Conservation (phyloP, 2,329 filamentous ascomycete genomes). For the Stachybotrys chartarum region DNA sequence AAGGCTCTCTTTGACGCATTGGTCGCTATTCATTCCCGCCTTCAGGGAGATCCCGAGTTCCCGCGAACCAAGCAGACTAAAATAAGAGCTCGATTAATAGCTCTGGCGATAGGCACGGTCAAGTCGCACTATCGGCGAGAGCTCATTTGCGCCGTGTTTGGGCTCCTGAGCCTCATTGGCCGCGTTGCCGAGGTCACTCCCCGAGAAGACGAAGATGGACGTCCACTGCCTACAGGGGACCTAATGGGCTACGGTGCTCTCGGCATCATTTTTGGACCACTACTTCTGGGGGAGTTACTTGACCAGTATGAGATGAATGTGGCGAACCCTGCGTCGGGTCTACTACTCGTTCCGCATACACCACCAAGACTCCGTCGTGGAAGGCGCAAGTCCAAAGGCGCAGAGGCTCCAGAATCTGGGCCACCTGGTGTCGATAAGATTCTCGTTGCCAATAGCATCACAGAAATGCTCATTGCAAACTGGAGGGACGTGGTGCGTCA, state of each 20-base stretch:
- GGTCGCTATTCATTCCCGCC: constrained; percentile 51
- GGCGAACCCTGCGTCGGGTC: constrained; percentile 31
- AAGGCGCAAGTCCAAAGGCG: constrained; percentile 11
- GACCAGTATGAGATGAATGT: constrained; percentile 41
- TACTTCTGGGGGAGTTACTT: constrained; percentile 52
- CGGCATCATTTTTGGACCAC: constrained; percentile 58
- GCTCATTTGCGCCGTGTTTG: constrained; percentile 61
- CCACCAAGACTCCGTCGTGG: constrained; percentile 30
- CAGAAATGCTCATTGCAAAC: constrained; percentile 59
- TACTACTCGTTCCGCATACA: constrained; percentile 34
- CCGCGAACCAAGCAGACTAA: constrained; percentile 46
- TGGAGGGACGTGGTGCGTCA: constrained; percentile 59
- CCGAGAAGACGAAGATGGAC: constrained; percentile 43
- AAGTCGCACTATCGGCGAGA: constrained; percentile 53
- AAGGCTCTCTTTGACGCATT: constrained; percentile 54
- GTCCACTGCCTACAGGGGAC: constrained; percentile 46
- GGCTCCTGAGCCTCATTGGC: constrained; percentile 55
- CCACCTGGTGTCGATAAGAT: constrained; percentile 45
- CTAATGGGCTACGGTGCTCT: constrained; percentile 58
- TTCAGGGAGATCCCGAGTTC: constrained; percentile 44
- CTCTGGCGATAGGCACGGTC: constrained; percentile 53
- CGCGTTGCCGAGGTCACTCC: constrained; percentile 46
- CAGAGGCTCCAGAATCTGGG: constrained; percentile 4
- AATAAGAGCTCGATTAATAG: constrained; percentile 57
- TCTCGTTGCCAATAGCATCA: constrained; percentile 48